phyloP scores from a whole-genome alignment of 495 filamentous ascomycete species.

The Aspergillus cristatus region DNA sequence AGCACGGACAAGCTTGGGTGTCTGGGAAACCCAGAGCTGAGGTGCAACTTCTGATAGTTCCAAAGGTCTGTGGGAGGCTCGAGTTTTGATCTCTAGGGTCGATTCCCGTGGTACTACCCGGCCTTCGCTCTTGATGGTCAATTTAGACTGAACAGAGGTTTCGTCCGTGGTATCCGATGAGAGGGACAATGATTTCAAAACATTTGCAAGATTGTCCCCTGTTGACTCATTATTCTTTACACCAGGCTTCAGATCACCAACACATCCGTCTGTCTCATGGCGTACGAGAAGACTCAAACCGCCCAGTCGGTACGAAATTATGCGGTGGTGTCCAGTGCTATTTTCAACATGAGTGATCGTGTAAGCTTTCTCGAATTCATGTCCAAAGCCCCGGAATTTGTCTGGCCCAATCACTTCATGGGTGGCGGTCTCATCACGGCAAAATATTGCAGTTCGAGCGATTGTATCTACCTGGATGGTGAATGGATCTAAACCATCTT shows the following conservation, averaged over 20 bases:
- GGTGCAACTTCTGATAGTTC: slow-evolving; percentile 26
- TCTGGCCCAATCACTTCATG: slow-evolving; percentile 16
- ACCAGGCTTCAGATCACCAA: slow-evolving; percentile 5
- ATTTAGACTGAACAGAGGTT: slow-evolving; percentile 13
- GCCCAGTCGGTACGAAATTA: slow-evolving; percentile 37
- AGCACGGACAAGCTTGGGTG: slow-evolving; percentile 37
- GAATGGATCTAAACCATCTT: slow-evolving; percentile 30
- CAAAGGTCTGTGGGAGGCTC: slow-evolving; percentile 24
- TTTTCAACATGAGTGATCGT: slow-evolving; percentile 24
- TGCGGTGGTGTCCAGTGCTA: slow-evolving; percentile 40
- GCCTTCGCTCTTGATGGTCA: slow-evolving; percentile 25
- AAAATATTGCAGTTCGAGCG: slow-evolving; percentile 33
- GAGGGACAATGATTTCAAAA: slow-evolving; percentile 22
- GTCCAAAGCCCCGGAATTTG: slow-evolving; percentile 37
- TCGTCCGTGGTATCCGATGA: slow-evolving; percentile 2
- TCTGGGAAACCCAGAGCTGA: slow-evolving; percentile 45
- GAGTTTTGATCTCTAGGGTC: slow-evolving; percentile 44
- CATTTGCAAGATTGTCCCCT: slow-evolving; percentile 13
- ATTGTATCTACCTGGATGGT: slow-evolving; percentile 35
- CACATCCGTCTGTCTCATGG: slow-evolving; percentile 38
- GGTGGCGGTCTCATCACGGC: slow-evolving; percentile 24
- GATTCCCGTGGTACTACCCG: slow-evolving; percentile 20
- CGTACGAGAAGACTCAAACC: slow-evolving; percentile 36
- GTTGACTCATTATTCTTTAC: slow-evolving; percentile 2
- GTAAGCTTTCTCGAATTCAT: slow-evolving; percentile 42